Evolutionary conservation across 768 basidiomycete genomes (phyloP), one percentile per base, ranked within the genome.

Genomic region (Suillus subalutaceus): DNA sequence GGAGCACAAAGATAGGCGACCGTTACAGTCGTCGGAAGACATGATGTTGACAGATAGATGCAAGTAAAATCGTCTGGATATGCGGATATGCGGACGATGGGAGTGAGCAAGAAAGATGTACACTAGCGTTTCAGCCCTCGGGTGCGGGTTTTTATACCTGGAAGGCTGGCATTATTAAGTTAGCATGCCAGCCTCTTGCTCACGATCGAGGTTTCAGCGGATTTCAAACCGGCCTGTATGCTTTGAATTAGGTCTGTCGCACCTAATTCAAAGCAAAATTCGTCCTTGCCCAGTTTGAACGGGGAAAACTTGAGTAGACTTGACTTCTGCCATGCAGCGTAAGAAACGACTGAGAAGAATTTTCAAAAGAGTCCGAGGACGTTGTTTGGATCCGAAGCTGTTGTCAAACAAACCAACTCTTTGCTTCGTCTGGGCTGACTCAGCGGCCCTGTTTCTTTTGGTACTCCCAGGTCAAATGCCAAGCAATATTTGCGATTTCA

Each of bases 11-110:
- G 16, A 55, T 9, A 32, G 16, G 18, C 10, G 16, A 56, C 3
- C 20, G 18, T 12, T 20, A 35, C 5, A 16, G 9, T 56, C 35
- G 53, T 56, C 10, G 55, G 55, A 56, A 56, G 32, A 56, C 55
- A 56, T 56, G 55, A 56, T 56, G 20, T 26, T 26, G 26, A 26
- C 26, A 26, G 55, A 56, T 56, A 13, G 55, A 37, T 35, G 9
- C 53, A 18, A 55, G 53, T 20, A 55, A 55, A 35, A 56, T 56
- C 55, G 55, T 37, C 32, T 56, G 55, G 18, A 56, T 56, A 56
- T 56, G 55, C 35, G 20, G 20, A n/a, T 37, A 56, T 56, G 55
- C 32, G 20, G 55, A 56, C 20, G 55, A 56, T 35, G 55, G 32
- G 20, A 56, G 55, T 56, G 32, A n/a, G 20, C 20, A 56, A 37